Conservation (phyloP, 2,329 filamentous ascomycete genomes). For the Exophiala sp. region DNA sequence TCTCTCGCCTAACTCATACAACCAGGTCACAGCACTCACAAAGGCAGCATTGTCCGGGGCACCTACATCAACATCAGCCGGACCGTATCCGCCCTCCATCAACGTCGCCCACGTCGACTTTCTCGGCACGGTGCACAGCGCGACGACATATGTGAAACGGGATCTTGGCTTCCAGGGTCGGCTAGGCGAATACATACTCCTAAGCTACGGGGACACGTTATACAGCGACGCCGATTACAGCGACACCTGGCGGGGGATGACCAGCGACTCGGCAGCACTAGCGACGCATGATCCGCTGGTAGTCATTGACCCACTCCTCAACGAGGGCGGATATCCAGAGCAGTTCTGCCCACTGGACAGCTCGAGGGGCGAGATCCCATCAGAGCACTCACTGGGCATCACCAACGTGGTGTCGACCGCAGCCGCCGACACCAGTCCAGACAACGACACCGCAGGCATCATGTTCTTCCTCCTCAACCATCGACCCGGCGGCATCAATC, state of each 20-base stretch:
- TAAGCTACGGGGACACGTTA: conserved; percentile 29
- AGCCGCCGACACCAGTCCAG: background rate
- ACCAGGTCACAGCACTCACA: background rate
- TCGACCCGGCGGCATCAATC: conserved; percentile 26
- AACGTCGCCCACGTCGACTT: conserved; percentile 18
- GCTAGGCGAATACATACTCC: conserved; percentile 23
- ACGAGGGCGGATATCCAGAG: conserved; percentile 24
- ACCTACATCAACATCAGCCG: background rate
- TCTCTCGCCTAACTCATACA: background rate
- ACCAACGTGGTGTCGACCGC: conserved; percentile 29
- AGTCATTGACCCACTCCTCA: conserved; percentile 25
- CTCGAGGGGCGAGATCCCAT: conserved; percentile 22
- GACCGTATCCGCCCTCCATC: conserved; percentile 15
- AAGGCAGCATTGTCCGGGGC: background rate
- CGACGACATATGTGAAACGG: conserved; percentile 27
- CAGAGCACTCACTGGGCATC: conserved; percentile 25
- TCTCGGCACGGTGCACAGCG: conserved; percentile 27
- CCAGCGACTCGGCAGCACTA: conserved; percentile 27
- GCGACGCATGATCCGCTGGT: conserved; percentile 26
- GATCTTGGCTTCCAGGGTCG: conserved; percentile 29
- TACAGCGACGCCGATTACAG: conserved; percentile 25
- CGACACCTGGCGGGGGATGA: conserved; percentile 29
- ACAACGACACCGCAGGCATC: conserved; percentile 10
- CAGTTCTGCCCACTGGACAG: conserved; percentile 26
- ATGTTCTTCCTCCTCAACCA: conserved; percentile 30